A percentile compares a stretch with the other conserved stretches of the same genome.
These are phyloP conservation scores for Novymonas esmeraldas DNA, from an alignment of 208 protist species.

Conservation along the genomic window DNA sequence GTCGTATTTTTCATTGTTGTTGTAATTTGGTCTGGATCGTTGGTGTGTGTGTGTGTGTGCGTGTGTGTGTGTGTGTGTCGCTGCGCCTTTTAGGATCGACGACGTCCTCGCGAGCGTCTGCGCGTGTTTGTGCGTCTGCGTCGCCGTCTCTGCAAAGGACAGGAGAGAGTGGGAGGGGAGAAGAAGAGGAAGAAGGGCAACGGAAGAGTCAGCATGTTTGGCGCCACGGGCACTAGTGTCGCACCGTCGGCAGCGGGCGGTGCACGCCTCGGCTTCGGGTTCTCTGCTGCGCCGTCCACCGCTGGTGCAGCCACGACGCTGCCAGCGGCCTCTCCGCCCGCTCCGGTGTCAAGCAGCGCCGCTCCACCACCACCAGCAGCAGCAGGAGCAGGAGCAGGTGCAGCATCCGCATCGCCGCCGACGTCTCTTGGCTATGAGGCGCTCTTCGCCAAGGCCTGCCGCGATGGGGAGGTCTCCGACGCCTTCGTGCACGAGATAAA, in stretches of 20 bases:
- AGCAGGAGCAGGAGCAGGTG: no score
- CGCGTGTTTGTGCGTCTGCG: neutral
- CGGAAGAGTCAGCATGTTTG: no score
- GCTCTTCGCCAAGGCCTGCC: slow-evolving; percentile 27
- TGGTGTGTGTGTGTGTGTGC: slow-evolving; percentile 4
- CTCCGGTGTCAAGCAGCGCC: neutral
- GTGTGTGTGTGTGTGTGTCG: neutral
- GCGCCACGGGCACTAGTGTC: no score
- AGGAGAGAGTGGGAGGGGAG: no score
- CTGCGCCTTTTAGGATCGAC: neutral
- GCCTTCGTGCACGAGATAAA: slow-evolving; percentile 46
- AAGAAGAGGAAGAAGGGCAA: no score
- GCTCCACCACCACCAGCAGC: no score
- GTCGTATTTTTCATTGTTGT: neutral
- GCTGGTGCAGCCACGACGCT: no score
- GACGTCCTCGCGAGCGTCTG: neutral
- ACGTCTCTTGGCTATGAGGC: slow-evolving; percentile 17
- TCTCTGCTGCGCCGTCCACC: no score
- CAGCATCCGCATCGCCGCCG: slow-evolving; percentile 6
- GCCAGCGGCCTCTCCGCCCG: no score
- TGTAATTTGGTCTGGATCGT: neutral
- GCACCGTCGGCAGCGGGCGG: no score
- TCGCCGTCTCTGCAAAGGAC: no score
- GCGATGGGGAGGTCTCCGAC: slow-evolving; percentile 34
- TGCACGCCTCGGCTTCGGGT: no score